Conservation (phyloP, 306 rosid genomes). For the Luffa acutangula region DNA sequence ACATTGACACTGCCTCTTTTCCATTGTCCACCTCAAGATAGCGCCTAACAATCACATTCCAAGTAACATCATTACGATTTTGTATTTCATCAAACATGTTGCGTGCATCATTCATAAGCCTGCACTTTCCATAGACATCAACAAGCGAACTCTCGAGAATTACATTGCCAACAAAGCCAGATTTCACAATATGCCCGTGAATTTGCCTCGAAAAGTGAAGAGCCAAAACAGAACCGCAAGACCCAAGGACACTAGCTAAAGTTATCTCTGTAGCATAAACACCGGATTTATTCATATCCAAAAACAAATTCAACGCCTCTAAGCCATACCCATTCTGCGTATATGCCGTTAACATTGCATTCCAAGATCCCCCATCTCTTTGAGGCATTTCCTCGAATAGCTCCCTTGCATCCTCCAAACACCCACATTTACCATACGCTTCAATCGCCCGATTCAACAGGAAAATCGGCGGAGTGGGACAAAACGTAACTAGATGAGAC, state of each 20-base stretch:
- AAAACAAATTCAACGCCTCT: constrained; percentile 26
- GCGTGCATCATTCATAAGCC: constrained; percentile 36
- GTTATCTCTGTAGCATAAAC: constrained; percentile 31
- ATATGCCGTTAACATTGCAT: constrained; percentile 45
- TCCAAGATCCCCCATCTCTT: constrained; percentile 65
- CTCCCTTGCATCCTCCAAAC: constrained; percentile 43
- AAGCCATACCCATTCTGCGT: constrained; percentile 20
- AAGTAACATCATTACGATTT: constrained; percentile 47
- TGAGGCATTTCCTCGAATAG: constrained; percentile 73
- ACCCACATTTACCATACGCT: constrained; percentile 46
- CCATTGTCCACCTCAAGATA: constrained; percentile 52
- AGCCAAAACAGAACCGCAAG: constrained; percentile 33
- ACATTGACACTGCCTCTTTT: constrained; percentile 36
- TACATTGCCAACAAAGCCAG: constrained; percentile 41
- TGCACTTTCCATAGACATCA: constrained; percentile 57
- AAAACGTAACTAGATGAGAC: constrained; percentile 47
- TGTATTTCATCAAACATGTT: constrained; percentile 50
- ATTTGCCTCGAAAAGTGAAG: constrained; percentile 33
- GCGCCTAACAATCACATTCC: constrained; percentile 72
- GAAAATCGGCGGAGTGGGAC: constrained; percentile 38
- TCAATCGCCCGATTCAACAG: constrained; percentile 63
- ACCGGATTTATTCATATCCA: constrained; percentile 28
- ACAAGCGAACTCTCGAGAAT: constrained; percentile 58
- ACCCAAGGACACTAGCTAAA: constrained; percentile 43
- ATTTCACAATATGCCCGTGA: constrained; percentile 38